A percentile compares a stretch with the other conserved stretches of the same genome.
phyloP scores from a whole-genome alignment of 257 asterid genomes.

The Solanum paucissectum region DNA sequence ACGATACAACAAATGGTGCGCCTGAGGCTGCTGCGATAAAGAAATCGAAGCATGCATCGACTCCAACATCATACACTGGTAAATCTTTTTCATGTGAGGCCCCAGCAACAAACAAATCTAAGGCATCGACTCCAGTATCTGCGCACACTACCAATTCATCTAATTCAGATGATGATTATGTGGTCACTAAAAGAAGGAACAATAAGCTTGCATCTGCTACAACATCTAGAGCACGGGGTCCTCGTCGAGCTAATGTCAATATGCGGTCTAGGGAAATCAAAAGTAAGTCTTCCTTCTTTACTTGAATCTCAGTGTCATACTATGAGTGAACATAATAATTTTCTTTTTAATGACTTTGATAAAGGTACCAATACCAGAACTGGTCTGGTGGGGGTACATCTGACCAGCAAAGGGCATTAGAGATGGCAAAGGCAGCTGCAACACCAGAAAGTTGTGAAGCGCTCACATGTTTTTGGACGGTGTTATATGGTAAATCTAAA shows the following conservation, averaged over 20 bases:
- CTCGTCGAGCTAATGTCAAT: neutral
- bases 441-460: conserved; percentile 12
- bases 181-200: neutral
- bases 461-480: conserved; percentile 11
- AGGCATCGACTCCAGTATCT: too few relatives aligned
- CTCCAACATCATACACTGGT: neutral
- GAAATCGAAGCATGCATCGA: neutral
- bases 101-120: too few relatives aligned
- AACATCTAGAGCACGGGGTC: neutral
- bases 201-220: neutral
- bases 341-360: too few relatives aligned
- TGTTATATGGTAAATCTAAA: conserved; percentile 23
- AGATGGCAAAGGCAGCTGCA: conserved; percentile 7
- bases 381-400: too few relatives aligned
- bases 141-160: neutral
- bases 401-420: conserved; percentile 8
- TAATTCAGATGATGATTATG: neutral
- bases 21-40: neutral
- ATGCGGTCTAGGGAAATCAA: neutral
- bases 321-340: neutral
- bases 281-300: neutral
- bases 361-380: neutral
- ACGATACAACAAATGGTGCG: neutral
- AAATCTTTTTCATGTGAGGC: neutral
- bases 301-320: neutral